A percentile compares a stretch with the other conserved stretches of the same genome.
Conservation (phyloP, 768 basidiomycete species). For the Lentinula raphanica region DNA sequence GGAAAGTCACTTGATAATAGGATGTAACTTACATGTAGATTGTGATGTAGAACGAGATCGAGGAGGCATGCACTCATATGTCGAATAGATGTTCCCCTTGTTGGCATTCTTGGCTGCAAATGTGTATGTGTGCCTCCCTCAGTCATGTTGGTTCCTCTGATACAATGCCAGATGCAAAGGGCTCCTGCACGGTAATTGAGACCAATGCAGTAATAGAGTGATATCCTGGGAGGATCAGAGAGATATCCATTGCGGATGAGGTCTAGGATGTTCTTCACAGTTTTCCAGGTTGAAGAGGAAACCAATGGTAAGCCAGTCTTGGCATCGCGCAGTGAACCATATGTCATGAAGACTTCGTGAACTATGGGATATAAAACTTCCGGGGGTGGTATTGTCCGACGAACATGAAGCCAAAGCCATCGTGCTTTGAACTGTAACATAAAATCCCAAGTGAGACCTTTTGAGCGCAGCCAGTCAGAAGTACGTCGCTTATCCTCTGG, state of each 20-base stretch:
- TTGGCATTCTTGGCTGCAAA: constrained; percentile 1
- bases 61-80: constrained; percentile 5
- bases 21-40: no score
- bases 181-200: constrained; percentile 5
- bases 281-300: constrained; percentile 8
- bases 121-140: constrained; percentile 13
- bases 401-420: constrained; percentile 7
- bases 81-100: constrained; percentile 5
- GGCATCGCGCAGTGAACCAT: constrained; percentile 14
- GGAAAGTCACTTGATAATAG: no score
- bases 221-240: constrained; percentile 10
- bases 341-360: no score
- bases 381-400: constrained; percentile 10
- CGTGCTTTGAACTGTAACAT: constrained; percentile 4
- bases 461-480: not conserved
- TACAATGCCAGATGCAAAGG: constrained; percentile 10
- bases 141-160: constrained; percentile 12
- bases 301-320: constrained; percentile 10
- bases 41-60: constrained; percentile 6
- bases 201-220: constrained; percentile 5
- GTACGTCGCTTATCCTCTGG: constrained; percentile 12
- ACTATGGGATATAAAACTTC: constrained; percentile 10
- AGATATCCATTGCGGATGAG: no score
- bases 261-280: constrained; percentile 8
- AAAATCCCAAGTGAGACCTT: not conserved